A percentile compares a stretch with the other conserved stretches of the same genome.
phyloP scores from a whole-genome alignment of 2,329 filamentous ascomycete genomes.

The Xylariaceae sp. region DNA sequence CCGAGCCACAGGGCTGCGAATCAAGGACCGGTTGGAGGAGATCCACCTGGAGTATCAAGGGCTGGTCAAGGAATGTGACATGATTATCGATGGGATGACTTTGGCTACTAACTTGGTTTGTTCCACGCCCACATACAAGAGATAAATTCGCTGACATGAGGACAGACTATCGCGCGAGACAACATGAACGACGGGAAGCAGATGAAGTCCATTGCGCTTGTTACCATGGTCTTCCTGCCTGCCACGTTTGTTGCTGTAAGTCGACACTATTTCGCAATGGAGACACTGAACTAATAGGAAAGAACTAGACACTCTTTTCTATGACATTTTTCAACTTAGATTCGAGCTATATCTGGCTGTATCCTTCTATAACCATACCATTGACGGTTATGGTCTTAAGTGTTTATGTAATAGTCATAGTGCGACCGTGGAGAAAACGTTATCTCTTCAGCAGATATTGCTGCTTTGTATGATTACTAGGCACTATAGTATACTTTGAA shows the following conservation, averaged over 20 bases:
- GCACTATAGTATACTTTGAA: too few species aligned
- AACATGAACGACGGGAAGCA: slow-evolving; percentile 1
- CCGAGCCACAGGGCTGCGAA: background rate
- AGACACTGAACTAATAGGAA: too few species aligned
- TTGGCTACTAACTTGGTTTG: slow-evolving; percentile 2
- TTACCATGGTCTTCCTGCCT: slow-evolving; percentile 1
- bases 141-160: background rate
- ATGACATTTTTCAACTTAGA: background rate
- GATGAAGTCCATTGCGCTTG: background rate
- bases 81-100: slow-evolving; percentile 5
- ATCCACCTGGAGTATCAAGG: background rate
- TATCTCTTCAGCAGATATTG: background rate
- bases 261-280: background rate
- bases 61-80: background rate
- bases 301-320: slow-evolving; percentile 5
- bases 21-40: background rate
- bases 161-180: background rate
- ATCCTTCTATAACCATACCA: background rate
- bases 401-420: background rate
- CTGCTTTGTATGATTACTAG: too few species aligned
- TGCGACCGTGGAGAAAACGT: background rate
- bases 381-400: background rate
- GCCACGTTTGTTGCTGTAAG: slow-evolving; percentile 1
- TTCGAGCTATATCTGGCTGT: slow-evolving; percentile 1
- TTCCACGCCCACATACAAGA: too few species aligned